These are phyloP conservation scores for Claviceps sp. DNA, from an alignment of 2,329 filamentous ascomycete species.

Conservation along the genomic window DNA sequence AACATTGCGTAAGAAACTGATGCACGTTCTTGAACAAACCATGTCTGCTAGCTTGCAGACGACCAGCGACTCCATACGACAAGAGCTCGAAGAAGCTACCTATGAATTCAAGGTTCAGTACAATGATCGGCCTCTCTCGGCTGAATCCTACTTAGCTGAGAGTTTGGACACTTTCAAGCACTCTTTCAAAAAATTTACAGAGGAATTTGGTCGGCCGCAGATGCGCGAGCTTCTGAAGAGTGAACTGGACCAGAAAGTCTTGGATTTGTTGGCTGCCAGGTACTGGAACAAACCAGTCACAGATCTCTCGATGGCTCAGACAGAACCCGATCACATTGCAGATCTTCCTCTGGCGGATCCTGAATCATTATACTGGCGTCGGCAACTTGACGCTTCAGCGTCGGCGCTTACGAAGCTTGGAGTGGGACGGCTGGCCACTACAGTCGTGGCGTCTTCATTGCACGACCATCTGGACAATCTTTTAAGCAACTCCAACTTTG, in stretches of 20 bases:
- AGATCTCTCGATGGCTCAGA: slow-evolving; percentile 55
- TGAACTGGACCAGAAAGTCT: slow-evolving; percentile 85
- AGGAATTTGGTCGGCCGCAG: slow-evolving; percentile 77
- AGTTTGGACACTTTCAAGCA: slow-evolving; percentile 95
- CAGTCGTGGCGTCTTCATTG: slow-evolving; percentile 76
- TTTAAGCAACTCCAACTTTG: slow-evolving; percentile 69
- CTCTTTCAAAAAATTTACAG: slow-evolving; percentile 87
- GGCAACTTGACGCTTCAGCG: slow-evolving; percentile 84
- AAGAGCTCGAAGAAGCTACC: slow-evolving; percentile 89
- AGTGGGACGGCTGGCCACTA: slow-evolving; percentile 84
- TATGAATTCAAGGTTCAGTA: slow-evolving; percentile 99
- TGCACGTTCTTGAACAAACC: slow-evolving; percentile 91
- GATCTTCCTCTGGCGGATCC: slow-evolving; percentile 77
- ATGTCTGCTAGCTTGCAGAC: slow-evolving; percentile 88
- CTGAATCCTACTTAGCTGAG: slow-evolving; percentile 92
- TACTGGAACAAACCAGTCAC: slow-evolving; percentile 96
- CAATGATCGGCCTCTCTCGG: slow-evolving; percentile 87
- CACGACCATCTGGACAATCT: slow-evolving; percentile 72
- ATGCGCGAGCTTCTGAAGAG: slow-evolving; percentile 82
- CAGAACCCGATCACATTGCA: slow-evolving; percentile 58
- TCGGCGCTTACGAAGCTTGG: slow-evolving; percentile 88
- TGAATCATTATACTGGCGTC: slow-evolving; percentile 79
- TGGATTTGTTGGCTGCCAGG: slow-evolving; percentile 80
- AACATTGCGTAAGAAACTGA: slow-evolving; percentile 84
- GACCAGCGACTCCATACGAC: slow-evolving; percentile 82